phyloP scores from a whole-genome alignment of 441 rosid species.

The Hura crepitans region DNA sequence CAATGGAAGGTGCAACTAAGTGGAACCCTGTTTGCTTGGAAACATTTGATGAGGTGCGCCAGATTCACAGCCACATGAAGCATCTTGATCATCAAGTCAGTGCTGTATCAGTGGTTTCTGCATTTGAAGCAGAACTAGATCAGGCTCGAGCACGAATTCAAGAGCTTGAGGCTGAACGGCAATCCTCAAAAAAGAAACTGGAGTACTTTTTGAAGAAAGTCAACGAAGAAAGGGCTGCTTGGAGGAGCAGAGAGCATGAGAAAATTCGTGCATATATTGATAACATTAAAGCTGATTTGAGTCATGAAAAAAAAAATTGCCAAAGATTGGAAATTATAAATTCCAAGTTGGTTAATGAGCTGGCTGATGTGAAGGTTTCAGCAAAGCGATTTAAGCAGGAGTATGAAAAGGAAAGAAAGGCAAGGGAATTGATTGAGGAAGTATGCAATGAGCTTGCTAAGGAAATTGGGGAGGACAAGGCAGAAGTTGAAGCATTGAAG shows the following conservation, averaged over 20 bases:
- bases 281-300: constrained; percentile 62
- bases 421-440: constrained; percentile 70
- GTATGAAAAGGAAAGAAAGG: constrained; percentile 73
- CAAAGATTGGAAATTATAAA: constrained; percentile 75
- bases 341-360: constrained; percentile 81
- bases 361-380: constrained; percentile 62
- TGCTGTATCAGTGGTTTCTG: constrained; percentile 63
- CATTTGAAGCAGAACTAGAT: constrained; percentile 67
- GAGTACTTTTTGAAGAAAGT: constrained; percentile 90
- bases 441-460: constrained; percentile 87
- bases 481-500: constrained; percentile 72
- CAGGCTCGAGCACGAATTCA: constrained; percentile 62
- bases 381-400: constrained; percentile 75
- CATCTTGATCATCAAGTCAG: constrained; percentile 61
- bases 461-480: constrained; percentile 80
- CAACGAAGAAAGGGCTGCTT: constrained; percentile 75
- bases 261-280: constrained; percentile 67
- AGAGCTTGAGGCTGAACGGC: constrained; percentile 70
- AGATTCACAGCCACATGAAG: constrained; percentile 54
- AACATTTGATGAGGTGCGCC: constrained; percentile 53
- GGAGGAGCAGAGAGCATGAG: constrained; percentile 88
- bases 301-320: constrained; percentile 68
- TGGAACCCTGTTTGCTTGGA: constrained; percentile 76
- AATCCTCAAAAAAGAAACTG: constrained; percentile 65
- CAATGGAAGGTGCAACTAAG: constrained; percentile 88